Evolutionary conservation across 1,284 basidiomycete genomes (phyloP), one percentile per base, ranked within the genome.

Genomic region (Cryptococcus sp.): DNA sequence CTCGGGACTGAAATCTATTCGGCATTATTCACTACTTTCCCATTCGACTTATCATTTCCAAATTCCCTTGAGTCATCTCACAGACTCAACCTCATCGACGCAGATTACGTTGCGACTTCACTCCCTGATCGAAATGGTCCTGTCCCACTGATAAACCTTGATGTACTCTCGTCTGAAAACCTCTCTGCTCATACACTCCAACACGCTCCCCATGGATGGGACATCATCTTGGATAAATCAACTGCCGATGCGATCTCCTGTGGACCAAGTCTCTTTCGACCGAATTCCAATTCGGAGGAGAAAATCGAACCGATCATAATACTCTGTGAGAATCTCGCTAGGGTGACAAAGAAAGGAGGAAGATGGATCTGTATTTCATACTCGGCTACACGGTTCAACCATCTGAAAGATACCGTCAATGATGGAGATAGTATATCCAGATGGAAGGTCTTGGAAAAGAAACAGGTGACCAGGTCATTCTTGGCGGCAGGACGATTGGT

Each of bases 181-280:
- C 32, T 57, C 4, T 23, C 6, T 2, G 37, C n/a, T 13, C 52
- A 23, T 7, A 41, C 46, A 30, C 44, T 47, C 3, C 14, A 49
- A 34, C 32, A 41, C 38, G 8, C 13, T 4, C 58, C 61, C 6
- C 52, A 42, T 8, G 59, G 61, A 14, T 74, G 66, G 63, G 65
- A 73, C 49, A 31, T 74, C 6, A 6, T 74, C 0, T 37, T 74
- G 33, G 73, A 76, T 56, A 76, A 76, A 53, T 73, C 71, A 0
- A 74, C 73, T 0, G 68, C 68, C 1, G 73, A 76, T 51, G 73
- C 73, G 3, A 74, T 76, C 7, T 71, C 73, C 4, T 74, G 72
- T 48, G 64, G 66, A 1, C 62, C 61, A 5, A 50, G 50, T 30
- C 10, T 66, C 13, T 36, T 31, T 33, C 36, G 35, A 15, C 32